Evolutionary conservation across 257 asterid genomes (phyloP), one percentile per base, ranked within the genome.

Genomic region (Solanum rostratum): DNA sequence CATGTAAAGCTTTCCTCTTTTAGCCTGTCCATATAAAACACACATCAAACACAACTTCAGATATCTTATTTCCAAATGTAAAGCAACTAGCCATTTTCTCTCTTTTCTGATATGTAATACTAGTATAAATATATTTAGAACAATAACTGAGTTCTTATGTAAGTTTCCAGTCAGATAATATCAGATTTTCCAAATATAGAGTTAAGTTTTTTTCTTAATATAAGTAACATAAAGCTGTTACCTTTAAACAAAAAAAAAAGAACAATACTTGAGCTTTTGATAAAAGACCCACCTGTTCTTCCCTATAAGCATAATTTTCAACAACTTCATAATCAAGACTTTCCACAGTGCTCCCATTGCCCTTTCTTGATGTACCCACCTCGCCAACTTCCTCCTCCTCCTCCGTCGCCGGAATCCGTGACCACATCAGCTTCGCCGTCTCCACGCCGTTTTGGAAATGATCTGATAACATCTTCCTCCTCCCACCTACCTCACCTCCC

Each of bases 241-340:
- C 43, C 39, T n/a, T 73, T 22, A 45, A 43, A 13, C 33, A 6
- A 27, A n/a, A 68, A 8, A n/a, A 7, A 29, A 29, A 57, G 14
- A 60, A 37, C 8, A 49, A 53, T 1, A 79, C 43, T 60, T 41
- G 74, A 60, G 43, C 45, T 50, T 76, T 46, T 7, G 39, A 59
- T 12, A 49, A 71, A 76, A 27, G 15, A 70, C 53, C 41, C 60
- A 95, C 99, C 98, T 94, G 99, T 81, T 97, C 98, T 87, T 88
- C 92, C 85, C 97, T 88, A 84, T 97, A 97, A 19, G 97, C 97
- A 68, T 86, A 90, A 85, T 95, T 97, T 80, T 95, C 99, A 82
- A 97, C 91, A 15, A 94, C 98, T 94, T 97, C 99, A 89, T 95
- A 97, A 76, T 97, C 99, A 65, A 97, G 98, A 91, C 99, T 97